Evolutionary conservation across 768 basidiomycete genomes (phyloP).

Genomic region (Xerocomellus dryophilus): DNA sequence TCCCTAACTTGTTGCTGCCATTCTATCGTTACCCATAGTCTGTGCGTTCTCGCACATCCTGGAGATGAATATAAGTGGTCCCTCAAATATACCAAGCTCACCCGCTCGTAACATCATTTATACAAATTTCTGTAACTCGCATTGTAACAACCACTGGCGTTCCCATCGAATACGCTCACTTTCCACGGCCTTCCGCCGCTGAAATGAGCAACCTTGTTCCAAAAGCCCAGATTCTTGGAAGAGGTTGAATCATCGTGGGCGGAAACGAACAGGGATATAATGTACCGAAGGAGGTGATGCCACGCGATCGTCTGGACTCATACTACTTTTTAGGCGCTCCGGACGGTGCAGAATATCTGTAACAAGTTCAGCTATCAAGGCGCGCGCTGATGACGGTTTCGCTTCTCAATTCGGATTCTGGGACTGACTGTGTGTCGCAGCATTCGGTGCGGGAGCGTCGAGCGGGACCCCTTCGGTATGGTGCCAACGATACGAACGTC

Average conservation of each 20-base stretch:
- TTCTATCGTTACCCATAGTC: neutral
- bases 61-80: neutral
- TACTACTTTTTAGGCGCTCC: constrained; percentile 32
- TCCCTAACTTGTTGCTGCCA: neutral
- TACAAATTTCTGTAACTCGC: no score
- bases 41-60: neutral
- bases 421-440: no score
- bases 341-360: constrained; percentile 29
- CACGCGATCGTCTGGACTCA: constrained; percentile 26
- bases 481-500: no score
- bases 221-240: constrained; percentile 15
- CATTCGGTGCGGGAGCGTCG: no score
- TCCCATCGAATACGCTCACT: no score
- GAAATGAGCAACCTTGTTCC: constrained; percentile 10
- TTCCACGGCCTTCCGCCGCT: neutral
- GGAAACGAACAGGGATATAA: constrained; percentile 26
- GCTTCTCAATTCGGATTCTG: no score
- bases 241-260: constrained; percentile 26
- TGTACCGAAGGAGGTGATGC: constrained; percentile 26
- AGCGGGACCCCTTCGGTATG: no score
- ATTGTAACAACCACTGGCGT: no score
- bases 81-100: neutral
- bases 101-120: no score
- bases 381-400: no score
- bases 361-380: no score